Base-by-base conservation (phyloP, 306 rosid species). In the Prunus mume region DNA sequence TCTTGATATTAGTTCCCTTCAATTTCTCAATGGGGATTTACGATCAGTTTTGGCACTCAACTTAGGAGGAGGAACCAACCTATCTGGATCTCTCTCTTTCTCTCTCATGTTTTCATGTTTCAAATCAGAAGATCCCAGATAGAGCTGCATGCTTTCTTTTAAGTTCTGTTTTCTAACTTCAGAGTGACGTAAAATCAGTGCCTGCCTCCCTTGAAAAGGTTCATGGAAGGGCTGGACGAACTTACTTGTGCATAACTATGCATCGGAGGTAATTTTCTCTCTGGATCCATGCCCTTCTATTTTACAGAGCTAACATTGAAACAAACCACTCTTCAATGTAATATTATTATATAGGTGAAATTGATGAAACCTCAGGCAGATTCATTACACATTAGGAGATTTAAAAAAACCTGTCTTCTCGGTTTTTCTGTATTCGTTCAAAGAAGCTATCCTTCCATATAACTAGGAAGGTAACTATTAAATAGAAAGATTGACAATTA, bases 201-300 rank as follows among this genome's bases (percentile, higher is more conserved):
- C 71, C 65, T 63, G 69, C 71, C 72, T 84, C 72, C 67, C 75
- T 45, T 51, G 19, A 76, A 60, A 51, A 7, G 79, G 58, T 72
- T 61, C 38, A 78, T 75, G 83, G 81, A 83, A 71, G 79, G 78
- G 71, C 72, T 77, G 78, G 81, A 75, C 63, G 45, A 82, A 71
- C 72, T 82, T 72, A 69, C 81, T 77, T 61, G 80, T 77, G 84
- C 82, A 82, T 77, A 80, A 79, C 75, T 12, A 72, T 71, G 79
- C 76, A 63, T 55, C 47, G 66, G 82, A 87, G 91, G 91, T 87
- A 85, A 87, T 72, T 34, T 83, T 75, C 78, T 75, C 75, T 70
- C 76, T 69, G 76, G 85, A 82, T 78, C 83, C 79, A 78, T 80
- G 80, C 79, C 78, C 68, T 87, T 81, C 84, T 88, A 77, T 79